Evolutionary conservation across 2,329 filamentous ascomycete species (phyloP), one percentile per base, ranked within the genome.

Genomic region (Dichotomopilus funicola): DNA sequence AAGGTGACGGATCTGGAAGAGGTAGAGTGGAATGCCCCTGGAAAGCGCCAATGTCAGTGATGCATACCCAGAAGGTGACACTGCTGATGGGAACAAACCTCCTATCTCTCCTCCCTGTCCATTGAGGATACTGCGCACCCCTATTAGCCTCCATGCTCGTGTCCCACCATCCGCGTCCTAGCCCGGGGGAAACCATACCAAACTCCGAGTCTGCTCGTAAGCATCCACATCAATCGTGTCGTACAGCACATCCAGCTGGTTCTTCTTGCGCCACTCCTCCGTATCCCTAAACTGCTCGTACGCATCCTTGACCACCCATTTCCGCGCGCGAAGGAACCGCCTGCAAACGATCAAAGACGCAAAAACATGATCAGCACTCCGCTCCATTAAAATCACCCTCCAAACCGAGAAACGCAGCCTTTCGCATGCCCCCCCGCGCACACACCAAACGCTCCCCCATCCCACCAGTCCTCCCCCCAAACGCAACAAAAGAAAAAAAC

Each of bases 11-110:
- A 96, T 89, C 72, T 95, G 89, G 72, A 88, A 96, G 58, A 96
- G 82, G 72, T 94, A 96, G 63, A 96, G 80, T 6, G 92, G 92
- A 60, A 96, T 96, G 62, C 92, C 92, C 63, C 91, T 87, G 64
- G 3, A 13, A 12, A 33, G 11, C 7, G 37, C 9, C 1, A 10
- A 3, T 8, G 35, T 48, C 11, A 58, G 55, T 51, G 8, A 27
- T 9, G 2, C 3, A 33, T 1, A 13, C 1, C n/a, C 3, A 31
- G 12, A 11, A 31, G 44, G 31, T 8, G 5, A 19, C 12, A 9
- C 31, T 43, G 7, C 31, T 37, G 3, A 13, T 53, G 42, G 36
- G 10, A 35, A 57, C 65, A 27, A 62, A 72, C 72, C 73, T 67
- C 61, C 84, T 87, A 73, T 96, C 92, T 63, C 91, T 83, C 62